A percentile compares a stretch with the other conserved stretches of the same genome.
Evolutionary conservation across 75 land plant genomes (phyloP).

Genomic region (Pinus tabuliformis): DNA sequence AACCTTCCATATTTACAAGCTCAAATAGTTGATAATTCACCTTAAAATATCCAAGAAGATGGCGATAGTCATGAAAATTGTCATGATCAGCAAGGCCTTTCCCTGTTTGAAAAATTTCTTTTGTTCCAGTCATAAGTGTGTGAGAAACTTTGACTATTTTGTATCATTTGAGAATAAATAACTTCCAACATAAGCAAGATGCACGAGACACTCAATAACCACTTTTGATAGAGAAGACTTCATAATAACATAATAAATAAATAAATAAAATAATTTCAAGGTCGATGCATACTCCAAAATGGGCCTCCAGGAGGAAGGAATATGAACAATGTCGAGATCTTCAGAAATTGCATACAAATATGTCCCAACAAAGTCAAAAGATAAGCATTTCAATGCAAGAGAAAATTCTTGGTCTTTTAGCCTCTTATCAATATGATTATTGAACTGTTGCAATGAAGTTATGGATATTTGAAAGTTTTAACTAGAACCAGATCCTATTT

Average conservation of each 20-base stretch:
- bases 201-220: no score
- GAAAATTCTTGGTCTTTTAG: background rate
- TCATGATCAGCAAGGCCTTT: slow-evolving; percentile 9
- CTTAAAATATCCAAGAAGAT: background rate
- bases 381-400: slow-evolving; percentile 71
- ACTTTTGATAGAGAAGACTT: no score
- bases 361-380: slow-evolving; percentile 93
- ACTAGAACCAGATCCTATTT: no score
- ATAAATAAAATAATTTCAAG: no score
- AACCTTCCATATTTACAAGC: background rate
- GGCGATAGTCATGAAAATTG: background rate
- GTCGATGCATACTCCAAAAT: slow-evolving; percentile 74
- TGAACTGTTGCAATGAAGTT: no score
- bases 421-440: no score
- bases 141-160: slow-evolving; percentile 69
- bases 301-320: slow-evolving; percentile 79
- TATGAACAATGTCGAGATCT: slow-evolving; percentile 90
- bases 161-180: slow-evolving; percentile 84
- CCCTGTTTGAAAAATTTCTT: slow-evolving; percentile 75
- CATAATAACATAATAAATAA: no score
- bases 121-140: slow-evolving; percentile 88
- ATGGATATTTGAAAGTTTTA: no score
- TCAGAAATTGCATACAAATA: slow-evolving; percentile 93
- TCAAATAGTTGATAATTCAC: background rate
- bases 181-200: slow-evolving; percentile 79